Evolutionary conservation across 257 asterid species (phyloP), one percentile per base, ranked within the genome.

Genomic region (Solanum sejunctum): DNA sequence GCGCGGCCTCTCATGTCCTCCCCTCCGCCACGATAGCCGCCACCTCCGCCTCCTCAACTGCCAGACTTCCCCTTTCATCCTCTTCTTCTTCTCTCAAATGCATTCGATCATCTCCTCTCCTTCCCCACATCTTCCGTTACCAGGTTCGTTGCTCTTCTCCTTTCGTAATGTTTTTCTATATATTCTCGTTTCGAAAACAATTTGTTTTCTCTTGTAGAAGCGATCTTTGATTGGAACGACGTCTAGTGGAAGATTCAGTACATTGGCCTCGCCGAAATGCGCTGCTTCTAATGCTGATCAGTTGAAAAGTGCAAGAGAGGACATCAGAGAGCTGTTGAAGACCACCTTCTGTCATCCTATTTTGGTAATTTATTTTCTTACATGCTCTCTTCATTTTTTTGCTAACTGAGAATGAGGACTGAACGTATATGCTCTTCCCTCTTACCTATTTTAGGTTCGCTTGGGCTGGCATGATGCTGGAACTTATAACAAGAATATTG

Each of bases 381-480:
- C 52, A 36, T 66, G 73, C 73, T 32, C 47, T 66, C 0, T 28
- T 69, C 26, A 67, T n/a, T 9, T 36, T n/a, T 67, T 36, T 0
- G 11, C 77, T 36, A 67, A 36, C 17, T 57, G n/a, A 8, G 20
- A 54, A 55, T n/a, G n/a, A 55, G 21, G 45, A 66, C 36, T 69
- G 51, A 69, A 36, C 77, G 26, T 69, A 69, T 69, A 67, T 15
- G 75, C 5, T 36, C 77, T 69, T 36, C 51, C 51, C 52, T 4
- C 26, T 69, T 45, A 39, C 52, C 78, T 9, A 69, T 69, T 36
- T 73, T 47, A 73, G 99, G 97, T 97, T 75, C 98, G 99, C 39
- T 86, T 95, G 85, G 99, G 98, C 52, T 97, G 99, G 99, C 99
- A 97, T 89, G 99, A 97, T 91, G 94, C 99, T 45, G 98, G 99